These are phyloP conservation scores for Lotus japonicus DNA, from an alignment of 306 rosid genomes.

Conservation along the genomic window DNA sequence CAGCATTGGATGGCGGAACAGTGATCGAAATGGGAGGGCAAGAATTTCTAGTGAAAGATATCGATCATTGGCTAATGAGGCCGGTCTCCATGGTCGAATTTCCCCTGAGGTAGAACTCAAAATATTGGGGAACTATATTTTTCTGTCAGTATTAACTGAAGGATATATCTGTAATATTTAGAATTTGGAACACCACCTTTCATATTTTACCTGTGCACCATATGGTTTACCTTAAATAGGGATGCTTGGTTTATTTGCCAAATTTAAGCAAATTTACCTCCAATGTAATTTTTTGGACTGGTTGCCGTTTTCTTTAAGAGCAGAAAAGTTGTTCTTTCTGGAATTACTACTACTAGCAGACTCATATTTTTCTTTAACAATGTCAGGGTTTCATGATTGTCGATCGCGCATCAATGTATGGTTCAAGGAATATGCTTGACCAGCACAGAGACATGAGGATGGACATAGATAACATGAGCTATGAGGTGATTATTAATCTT, in stretches of 20 bases:
- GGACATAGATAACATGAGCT: conserved; percentile 79
- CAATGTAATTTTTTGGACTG: neutral
- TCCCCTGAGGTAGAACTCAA: conserved; percentile 45
- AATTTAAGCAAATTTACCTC: neutral
- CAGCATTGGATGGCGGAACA: conserved; percentile 45
- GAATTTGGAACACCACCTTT: conserved; percentile 4
- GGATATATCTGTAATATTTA: neutral
- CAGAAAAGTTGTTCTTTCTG: neutral
- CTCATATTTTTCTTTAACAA: neutral
- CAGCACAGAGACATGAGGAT: conserved; percentile 88
- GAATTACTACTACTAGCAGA: neutral
- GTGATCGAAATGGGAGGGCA: conserved; percentile 64
- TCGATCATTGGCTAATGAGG: conserved; percentile 40
- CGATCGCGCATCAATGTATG: conserved; percentile 53
- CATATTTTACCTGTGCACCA: neutral
- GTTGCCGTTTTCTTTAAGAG: neutral
- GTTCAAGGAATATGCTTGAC: conserved; percentile 60
- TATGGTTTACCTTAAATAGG: neutral
- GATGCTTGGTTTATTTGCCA: conserved; percentile 5
- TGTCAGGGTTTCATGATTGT: conserved; percentile 65
- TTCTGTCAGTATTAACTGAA: conserved; percentile 14
- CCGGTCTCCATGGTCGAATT: conserved; percentile 43
- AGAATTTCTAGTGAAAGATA: conserved; percentile 57
- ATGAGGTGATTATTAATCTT: conserved; percentile 48
- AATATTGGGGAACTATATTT: conserved; percentile 10